phyloP scores from a whole-genome alignment of 768 basidiomycete genomes.

The Amanita exitialis region DNA sequence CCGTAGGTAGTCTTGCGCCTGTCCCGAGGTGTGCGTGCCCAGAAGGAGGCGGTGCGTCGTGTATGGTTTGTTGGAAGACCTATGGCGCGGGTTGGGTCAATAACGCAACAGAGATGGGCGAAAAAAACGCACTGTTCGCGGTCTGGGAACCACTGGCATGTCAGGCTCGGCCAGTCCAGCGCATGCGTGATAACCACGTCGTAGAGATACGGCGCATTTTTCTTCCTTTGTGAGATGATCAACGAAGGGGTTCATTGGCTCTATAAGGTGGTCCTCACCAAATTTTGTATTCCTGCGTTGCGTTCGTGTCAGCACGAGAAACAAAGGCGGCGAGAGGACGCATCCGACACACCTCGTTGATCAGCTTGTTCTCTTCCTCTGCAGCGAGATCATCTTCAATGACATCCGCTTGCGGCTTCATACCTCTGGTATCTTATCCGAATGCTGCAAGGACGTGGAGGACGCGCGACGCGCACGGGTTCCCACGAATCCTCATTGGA shows the following conservation, averaged over 20 bases:
- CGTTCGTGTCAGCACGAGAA: background rate
- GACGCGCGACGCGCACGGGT: constrained; percentile 26
- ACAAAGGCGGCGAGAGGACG: constrained; percentile 8
- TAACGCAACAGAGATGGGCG: background rate
- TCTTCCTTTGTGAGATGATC: constrained; percentile 52
- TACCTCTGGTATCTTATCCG: constrained; percentile 11
- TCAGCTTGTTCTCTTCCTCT: constrained; percentile 82
- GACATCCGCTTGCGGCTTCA: constrained; percentile 52
- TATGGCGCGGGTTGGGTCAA: constrained; percentile 17
- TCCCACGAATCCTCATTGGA: too few relatives aligned
- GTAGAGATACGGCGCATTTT: constrained; percentile 96
- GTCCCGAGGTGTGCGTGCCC: constrained; percentile 95
- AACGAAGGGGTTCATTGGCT: background rate
- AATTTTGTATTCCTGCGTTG: constrained; percentile 69
- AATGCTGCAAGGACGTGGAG: constrained; percentile 11
- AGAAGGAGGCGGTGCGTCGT: constrained; percentile 90
- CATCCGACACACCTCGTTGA: constrained; percentile 60
- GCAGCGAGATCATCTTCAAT: constrained; percentile 73
- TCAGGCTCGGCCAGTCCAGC: constrained; percentile 95
- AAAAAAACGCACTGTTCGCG: constrained; percentile 65
- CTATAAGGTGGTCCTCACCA: constrained; percentile 34
- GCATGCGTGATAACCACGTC: constrained; percentile 97
- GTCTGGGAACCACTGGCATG: constrained; percentile 99
- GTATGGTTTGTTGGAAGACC: constrained; percentile 88
- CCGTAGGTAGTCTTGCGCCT: constrained; percentile 90